Base-by-base conservation (phyloP, 305 asterid genomes). In the Rubia balearica region DNA sequence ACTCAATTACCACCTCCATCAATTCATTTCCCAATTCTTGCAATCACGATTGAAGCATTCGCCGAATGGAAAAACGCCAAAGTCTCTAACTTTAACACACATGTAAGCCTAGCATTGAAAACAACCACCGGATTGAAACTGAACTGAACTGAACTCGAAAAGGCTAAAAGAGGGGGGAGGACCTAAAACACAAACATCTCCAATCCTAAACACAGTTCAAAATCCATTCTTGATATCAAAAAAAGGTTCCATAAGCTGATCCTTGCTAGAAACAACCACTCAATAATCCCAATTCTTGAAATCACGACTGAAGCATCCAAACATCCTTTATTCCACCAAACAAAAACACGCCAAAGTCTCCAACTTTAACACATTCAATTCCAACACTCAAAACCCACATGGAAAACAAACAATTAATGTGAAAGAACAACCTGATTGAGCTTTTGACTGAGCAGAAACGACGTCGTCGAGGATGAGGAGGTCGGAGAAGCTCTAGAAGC, bases 371-470 rank as follows among this genome's bases (percentile, higher is more conserved):
- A 51, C 57, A 1, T 51, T 4, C 17, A 51, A 51, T 4, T 40
- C 57, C 57, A 51, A 51, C 22, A 17, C 57, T 17, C 21, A 51
- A 51, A 51, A 51, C 22, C 57, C 57, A 55, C 14, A 57, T n/a
- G 16, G 27, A 71, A 21, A 60, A 45, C 5, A n/a, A 55, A 40
- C 0, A 14, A 24, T 6, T 8, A 69, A 36, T 5, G 7, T 11
- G 19, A n/a, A 7, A 9, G 6, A 55, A 7, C 13, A 17, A 72
- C 79, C 42, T 67, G n/a, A 61, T 68, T 73, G 66, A 69, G 71
- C 65, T 77, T 74, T 70, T 36, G 73, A 53, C 65, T 75, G 49
- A 66, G 61, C 65, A 16, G 72, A 83, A 77, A 67, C 74, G 83
- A 62, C 30, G 53, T 65, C 75, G 79, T 74, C 68, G 82, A 61